These are phyloP conservation scores for Collybia mongolica DNA, from an alignment of 768 basidiomycete genomes.

Conservation along the genomic window DNA sequence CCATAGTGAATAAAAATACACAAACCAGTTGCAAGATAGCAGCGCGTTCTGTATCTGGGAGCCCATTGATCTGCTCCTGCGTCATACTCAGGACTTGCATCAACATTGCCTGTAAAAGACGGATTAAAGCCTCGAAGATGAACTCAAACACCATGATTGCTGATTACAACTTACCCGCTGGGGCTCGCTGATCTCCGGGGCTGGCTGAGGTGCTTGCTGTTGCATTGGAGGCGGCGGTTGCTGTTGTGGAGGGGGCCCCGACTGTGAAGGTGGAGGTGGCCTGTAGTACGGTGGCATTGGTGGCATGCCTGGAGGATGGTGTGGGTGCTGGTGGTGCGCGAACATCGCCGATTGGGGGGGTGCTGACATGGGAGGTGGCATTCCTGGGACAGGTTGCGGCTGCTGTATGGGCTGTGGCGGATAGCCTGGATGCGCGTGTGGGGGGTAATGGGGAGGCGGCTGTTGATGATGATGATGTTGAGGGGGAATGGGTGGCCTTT, in stretches of 20 bases:
- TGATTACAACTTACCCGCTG: slow-evolving; percentile 37
- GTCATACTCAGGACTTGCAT: slow-evolving; percentile 84
- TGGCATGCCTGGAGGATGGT: slow-evolving; percentile 26
- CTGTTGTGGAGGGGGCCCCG: slow-evolving; percentile 22
- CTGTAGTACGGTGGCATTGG: slow-evolving; percentile 34
- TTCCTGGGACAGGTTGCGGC: slow-evolving; percentile 27
- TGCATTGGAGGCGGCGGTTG: slow-evolving; percentile 23
- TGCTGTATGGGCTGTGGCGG: slow-evolving; percentile 29
- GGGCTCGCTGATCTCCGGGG: slow-evolving; percentile 46
- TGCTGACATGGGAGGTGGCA: slow-evolving; percentile 28
- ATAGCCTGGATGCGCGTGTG: slow-evolving; percentile 29
- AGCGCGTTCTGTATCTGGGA: slow-evolving; percentile 75
- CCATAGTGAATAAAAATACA: slow-evolving; percentile 5
- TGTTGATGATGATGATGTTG: slow-evolving; percentile 32
- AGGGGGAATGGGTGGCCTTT: slow-evolving; percentile 28
- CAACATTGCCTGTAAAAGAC: slow-evolving; percentile 61
- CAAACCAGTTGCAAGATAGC: slow-evolving; percentile 81
- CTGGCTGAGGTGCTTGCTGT: slow-evolving; percentile 26
- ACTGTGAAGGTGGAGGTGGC: slow-evolving; percentile 27
- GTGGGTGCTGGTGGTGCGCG: slow-evolving; percentile 25
- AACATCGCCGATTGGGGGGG: slow-evolving; percentile 24
- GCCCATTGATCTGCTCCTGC: slow-evolving; percentile 76
- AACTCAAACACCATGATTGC: slow-evolving; percentile 13
- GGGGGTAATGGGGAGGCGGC: slow-evolving; percentile 23
- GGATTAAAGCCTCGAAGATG: neutral